Percentiles rank a stretch among this genome's conserved stretches.
phyloP scores from a whole-genome alignment of 495 filamentous ascomycete genomes.

The Aspergillus affinis region DNA sequence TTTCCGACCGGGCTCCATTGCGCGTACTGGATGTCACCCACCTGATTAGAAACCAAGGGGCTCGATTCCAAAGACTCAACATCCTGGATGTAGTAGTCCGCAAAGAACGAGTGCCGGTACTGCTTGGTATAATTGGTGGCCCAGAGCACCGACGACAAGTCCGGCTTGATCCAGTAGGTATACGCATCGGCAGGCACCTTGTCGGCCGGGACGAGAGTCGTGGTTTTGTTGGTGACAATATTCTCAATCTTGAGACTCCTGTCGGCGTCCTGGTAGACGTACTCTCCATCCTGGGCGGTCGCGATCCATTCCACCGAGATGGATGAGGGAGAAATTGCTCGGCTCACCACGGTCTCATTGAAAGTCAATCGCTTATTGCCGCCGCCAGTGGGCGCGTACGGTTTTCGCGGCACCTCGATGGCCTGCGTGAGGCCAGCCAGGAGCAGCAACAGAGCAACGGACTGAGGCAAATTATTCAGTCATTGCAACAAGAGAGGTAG shows the following conservation, averaged over 20 bases:
- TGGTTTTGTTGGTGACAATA: constrained; percentile 22
- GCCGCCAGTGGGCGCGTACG: constrained; percentile 9
- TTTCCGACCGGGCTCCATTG: constrained; percentile 18
- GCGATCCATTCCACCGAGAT: constrained; percentile 21
- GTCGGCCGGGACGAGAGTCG: constrained; percentile 18
- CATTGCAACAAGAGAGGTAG: background rate
- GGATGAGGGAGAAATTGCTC: constrained; percentile 13
- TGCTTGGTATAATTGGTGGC: constrained; percentile 23
- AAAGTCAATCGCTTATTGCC: constrained; percentile 18
- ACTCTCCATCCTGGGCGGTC: constrained; percentile 17
- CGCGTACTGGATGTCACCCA: constrained; percentile 22
- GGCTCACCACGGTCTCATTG: constrained; percentile 18
- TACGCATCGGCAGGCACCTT: constrained; percentile 11
- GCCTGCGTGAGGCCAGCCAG: constrained; percentile 13
- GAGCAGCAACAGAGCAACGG: background rate
- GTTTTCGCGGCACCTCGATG: constrained; percentile 11
- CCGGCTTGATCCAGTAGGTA: constrained; percentile 19
- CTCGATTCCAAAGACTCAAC: constrained; percentile 14
- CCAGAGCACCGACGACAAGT: constrained; percentile 23
- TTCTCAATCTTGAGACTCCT: constrained; percentile 20
- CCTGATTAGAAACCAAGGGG: constrained; percentile 14
- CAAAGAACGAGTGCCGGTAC: constrained; percentile 23
- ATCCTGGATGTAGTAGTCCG: constrained; percentile 25
- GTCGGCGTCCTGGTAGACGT: constrained; percentile 17
- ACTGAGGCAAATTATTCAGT: background rate